A percentile compares a stretch with the other conserved stretches of the same genome.
Evolutionary conservation across 1,284 basidiomycete species (phyloP).

Genomic region (Cryptococcus hybrid): DNA sequence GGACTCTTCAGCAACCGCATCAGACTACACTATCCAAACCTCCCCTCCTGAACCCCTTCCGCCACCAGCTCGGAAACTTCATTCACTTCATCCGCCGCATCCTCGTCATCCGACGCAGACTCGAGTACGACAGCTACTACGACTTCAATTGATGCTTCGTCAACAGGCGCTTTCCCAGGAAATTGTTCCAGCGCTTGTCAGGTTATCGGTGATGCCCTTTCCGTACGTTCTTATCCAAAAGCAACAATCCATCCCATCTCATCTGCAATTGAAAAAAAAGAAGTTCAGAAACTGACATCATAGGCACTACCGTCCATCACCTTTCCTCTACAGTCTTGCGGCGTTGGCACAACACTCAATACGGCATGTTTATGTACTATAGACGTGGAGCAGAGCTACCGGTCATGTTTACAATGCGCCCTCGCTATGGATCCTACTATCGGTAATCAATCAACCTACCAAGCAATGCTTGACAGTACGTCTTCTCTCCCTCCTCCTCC

Average conservation of each 20-base stretch:
- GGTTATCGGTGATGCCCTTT: background rate
- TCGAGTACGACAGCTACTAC: background rate
- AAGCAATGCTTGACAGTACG: constrained; percentile 6
- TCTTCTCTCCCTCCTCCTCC: too few species aligned
- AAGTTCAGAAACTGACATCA: too few species aligned
- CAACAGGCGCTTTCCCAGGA: background rate
- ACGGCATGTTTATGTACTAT: constrained; percentile 14
- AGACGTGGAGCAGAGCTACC: constrained; percentile 6
- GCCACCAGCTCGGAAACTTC: background rate
- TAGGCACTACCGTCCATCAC: background rate
- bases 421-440: constrained; percentile 6
- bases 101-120: background rate
- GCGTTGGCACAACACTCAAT: constrained; percentile 5
- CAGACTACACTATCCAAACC: background rate
- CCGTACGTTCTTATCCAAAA: background rate
- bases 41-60: background rate
- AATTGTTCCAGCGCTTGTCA: background rate
- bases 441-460: constrained; percentile 2
- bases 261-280: background rate
- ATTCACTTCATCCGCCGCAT: background rate
- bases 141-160: background rate
- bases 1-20: background rate
- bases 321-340: constrained; percentile 5
- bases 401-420: constrained; percentile 12
- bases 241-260: background rate